Evolutionary conservation across 1,139 yeast species (phyloP).

Genomic region (Sugiyamaella novakii): DNA sequence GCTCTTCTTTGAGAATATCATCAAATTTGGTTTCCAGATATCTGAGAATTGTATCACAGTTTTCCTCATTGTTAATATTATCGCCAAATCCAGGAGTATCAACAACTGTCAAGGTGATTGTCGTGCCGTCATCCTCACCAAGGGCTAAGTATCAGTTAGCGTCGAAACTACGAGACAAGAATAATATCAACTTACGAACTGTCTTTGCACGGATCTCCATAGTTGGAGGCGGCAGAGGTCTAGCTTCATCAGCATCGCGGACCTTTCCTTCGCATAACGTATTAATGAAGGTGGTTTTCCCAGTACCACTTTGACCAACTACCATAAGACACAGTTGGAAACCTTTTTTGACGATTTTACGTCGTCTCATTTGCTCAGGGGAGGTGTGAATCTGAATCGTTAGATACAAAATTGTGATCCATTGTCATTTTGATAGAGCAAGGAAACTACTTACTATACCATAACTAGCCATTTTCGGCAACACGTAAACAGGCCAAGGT

Average conservation of each 20-base stretch:
- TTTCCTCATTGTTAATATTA: conserved; percentile 55
- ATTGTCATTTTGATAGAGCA: background rate
- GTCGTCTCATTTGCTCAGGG: conserved; percentile 51
- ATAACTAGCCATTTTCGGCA: conserved; percentile 2
- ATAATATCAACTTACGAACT: conserved; percentile 16
- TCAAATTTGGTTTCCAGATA: conserved; percentile 90
- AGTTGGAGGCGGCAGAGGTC: conserved; percentile 26
- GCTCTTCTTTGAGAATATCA: conserved; percentile 87
- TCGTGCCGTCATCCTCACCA: conserved; percentile 59
- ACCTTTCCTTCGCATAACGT: conserved; percentile 75
- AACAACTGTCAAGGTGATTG: conserved; percentile 57
- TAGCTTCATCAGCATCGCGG: conserved; percentile 44
- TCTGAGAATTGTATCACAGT: conserved; percentile 70
- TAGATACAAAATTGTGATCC: background rate
- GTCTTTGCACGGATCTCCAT: conserved; percentile 29
- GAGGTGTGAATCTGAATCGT: conserved; percentile 20
- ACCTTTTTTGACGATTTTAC: conserved; percentile 82
- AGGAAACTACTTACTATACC: conserved; percentile 3
- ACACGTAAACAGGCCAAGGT: background rate
- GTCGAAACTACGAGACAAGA: no score
- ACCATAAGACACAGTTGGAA: conserved; percentile 79
- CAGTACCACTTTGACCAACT: conserved; percentile 75
- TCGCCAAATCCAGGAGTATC: conserved; percentile 87
- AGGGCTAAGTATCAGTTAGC: conserved; percentile 26
- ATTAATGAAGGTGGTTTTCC: conserved; percentile 81